A percentile compares a stretch with the other conserved stretches of the same genome.
phyloP scores from a whole-genome alignment of 345 rosid genomes.

The Lepidium aucheri region DNA sequence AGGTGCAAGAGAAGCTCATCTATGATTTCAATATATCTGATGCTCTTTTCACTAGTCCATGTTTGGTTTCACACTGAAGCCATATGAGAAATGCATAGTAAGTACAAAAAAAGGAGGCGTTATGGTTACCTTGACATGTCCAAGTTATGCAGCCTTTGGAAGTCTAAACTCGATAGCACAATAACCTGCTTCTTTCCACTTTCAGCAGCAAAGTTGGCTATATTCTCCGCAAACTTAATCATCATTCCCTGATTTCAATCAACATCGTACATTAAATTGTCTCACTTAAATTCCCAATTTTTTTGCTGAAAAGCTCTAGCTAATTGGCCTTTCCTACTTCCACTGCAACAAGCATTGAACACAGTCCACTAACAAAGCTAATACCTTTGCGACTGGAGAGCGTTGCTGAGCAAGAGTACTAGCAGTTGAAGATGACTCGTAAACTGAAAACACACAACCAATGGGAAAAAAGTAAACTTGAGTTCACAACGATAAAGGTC shows the following conservation, averaged over 20 bases:
- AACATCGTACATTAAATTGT: not conserved
- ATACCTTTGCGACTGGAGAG: slow-evolving; percentile 74
- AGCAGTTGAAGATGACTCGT: slow-evolving; percentile 42
- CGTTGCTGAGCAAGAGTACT: slow-evolving; percentile 64
- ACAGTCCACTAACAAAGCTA: not conserved
- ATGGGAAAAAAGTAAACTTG: not conserved
- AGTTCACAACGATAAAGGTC: not conserved
- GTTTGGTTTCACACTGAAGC: not conserved
- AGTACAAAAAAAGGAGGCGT: not conserved
- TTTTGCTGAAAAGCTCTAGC: not conserved
- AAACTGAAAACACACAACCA: slow-evolving; percentile 34
- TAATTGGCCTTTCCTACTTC: not conserved
- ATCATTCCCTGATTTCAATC: slow-evolving; percentile 56
- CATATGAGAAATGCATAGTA: not conserved
- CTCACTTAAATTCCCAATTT: not conserved
- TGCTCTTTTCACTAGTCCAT: not conserved
- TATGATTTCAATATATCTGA: not conserved
- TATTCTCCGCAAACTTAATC: slow-evolving; percentile 64
- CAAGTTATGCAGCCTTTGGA: slow-evolving; percentile 73
- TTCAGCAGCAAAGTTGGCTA: slow-evolving; percentile 72
- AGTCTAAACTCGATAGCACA: slow-evolving; percentile 80
- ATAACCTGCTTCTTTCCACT: slow-evolving; percentile 66
- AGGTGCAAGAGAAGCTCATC: not conserved
- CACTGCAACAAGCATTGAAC: not conserved
- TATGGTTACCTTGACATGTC: slow-evolving; percentile 70